These are phyloP conservation scores for Microthlaspi erraticum DNA, from an alignment of 345 rosid genomes.

Conservation along the genomic window DNA sequence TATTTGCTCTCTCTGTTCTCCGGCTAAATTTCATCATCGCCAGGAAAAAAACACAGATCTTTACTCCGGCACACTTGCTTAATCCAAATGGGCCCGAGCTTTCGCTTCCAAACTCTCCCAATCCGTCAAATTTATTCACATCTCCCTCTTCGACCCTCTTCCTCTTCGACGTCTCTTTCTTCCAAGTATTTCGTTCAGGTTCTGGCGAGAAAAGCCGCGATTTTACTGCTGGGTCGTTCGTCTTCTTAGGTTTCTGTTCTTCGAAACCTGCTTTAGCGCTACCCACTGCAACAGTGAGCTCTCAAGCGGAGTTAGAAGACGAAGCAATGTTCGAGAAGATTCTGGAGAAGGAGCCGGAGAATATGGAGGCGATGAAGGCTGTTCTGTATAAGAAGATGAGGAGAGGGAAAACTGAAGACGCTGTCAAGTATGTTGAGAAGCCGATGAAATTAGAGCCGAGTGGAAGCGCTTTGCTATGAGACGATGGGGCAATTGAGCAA, in stretches of 20 bases:
- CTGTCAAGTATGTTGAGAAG: slow-evolving; percentile 66
- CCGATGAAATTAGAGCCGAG: slow-evolving; percentile 74
- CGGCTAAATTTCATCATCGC: slow-evolving; percentile 33
- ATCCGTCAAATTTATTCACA: slow-evolving; percentile 32
- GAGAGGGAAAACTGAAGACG: slow-evolving; percentile 66
- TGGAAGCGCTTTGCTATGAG: slow-evolving; percentile 95
- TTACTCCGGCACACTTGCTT: slow-evolving; percentile 19
- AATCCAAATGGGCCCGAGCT: slow-evolving; percentile 26
- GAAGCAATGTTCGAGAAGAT: slow-evolving; percentile 67
- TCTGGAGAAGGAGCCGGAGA: slow-evolving; percentile 69
- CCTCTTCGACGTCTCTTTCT: slow-evolving; percentile 34
- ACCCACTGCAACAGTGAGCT: slow-evolving; percentile 39
- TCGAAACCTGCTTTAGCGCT: slow-evolving; percentile 58
- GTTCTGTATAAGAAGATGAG: slow-evolving; percentile 78
- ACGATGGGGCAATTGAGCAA: slow-evolving; percentile 68
- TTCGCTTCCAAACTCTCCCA: slow-evolving; percentile 37
- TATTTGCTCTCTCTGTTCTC: slow-evolving; percentile 30
- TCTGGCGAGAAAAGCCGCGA: slow-evolving; percentile 49
- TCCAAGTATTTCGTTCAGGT: slow-evolving; percentile 36
- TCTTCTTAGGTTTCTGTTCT: slow-evolving; percentile 55
- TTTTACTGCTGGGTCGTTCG: slow-evolving; percentile 61
- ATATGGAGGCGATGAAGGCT: slow-evolving; percentile 76
- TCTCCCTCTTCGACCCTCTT: slow-evolving; percentile 31
- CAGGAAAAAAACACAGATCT: slow-evolving; percentile 29
- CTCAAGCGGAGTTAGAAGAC: slow-evolving; percentile 51